Evolutionary conservation across 169 alveolate species (phyloP), one percentile per base, ranked within the genome.

Genomic region (Blepharisma undulans): DNA sequence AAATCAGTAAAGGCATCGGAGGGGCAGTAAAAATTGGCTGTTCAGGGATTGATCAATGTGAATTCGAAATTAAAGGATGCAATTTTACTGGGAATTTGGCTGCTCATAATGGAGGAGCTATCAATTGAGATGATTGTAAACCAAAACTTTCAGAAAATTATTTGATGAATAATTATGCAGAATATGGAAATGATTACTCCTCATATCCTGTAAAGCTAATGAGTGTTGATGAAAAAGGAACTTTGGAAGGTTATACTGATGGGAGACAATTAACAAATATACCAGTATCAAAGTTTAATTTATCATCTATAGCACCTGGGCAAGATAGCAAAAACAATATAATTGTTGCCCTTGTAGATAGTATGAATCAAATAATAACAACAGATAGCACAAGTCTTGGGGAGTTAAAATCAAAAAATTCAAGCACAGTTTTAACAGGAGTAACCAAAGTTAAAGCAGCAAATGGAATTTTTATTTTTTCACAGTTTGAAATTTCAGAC

Each of bases 131-230:
- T 21, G 25, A 76, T n/a, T 18, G 12, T 12, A 16, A 76, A n/a
- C 84, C 84, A 76, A 76, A 21, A 76, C 12, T 33, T 22, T 10
- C 71, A 27, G 32, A 80, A 14, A 12, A 18, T 16, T 12, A 18
- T 32, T 80, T 80, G 18, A 10, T 29, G 12, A 80, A 84, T 30
- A 84, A 84, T 30, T 18, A 14, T 19, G 90, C 90, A 14, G 25
- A 34, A 10, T 84, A 84, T 61, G 90, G 90, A 21, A 32, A 25
- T 12, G 90, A 84, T 61, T 22, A n/a, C 16, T 82, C 84, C 14
- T 84, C 90, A 12, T 48, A 48, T 84, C 90, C 90, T 48, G 27
- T 60, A 10, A 29, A 25, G 72, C 10, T 80, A 22, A 16, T 22
- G 18, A 25, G 22, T 12, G 18, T 18, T 16, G 25, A 25, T 80